These are phyloP conservation scores for Starmerella apis DNA, from an alignment of 805 yeast species.

Conservation along the genomic window DNA sequence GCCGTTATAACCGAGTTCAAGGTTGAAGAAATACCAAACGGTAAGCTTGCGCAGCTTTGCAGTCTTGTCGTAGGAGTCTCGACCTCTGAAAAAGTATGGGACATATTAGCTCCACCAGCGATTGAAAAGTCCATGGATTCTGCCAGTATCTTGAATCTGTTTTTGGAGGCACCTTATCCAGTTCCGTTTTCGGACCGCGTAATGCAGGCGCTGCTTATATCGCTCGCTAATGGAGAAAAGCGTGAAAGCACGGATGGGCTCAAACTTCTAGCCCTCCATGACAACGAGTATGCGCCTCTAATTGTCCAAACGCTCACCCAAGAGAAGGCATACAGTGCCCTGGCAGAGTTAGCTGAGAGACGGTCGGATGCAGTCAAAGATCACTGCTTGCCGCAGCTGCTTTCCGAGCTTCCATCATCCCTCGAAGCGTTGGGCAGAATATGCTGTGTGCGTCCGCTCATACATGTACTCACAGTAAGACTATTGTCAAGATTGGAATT, in stretches of 20 bases:
- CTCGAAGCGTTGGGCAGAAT: slow-evolving; percentile 31
- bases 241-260: slow-evolving; percentile 57
- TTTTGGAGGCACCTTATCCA: slow-evolving; percentile 11
- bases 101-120: slow-evolving; percentile 40
- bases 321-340: slow-evolving; percentile 44
- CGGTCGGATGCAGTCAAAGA: slow-evolving; percentile 39
- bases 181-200: slow-evolving; percentile 57
- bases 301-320: slow-evolving; percentile 24
- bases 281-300: slow-evolving; percentile 18
- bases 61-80: slow-evolving; percentile 14
- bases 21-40: slow-evolving; percentile 37
- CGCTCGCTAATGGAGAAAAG: slow-evolving; percentile 59
- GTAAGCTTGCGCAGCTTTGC: slow-evolving; percentile 38
- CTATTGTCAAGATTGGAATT: slow-evolving; percentile 29
- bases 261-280: slow-evolving; percentile 38
- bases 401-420: slow-evolving; percentile 43
- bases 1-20: slow-evolving; percentile 25
- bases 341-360: slow-evolving; percentile 39
- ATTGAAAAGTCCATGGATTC: slow-evolving; percentile 17
- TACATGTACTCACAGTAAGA: slow-evolving; percentile 35
- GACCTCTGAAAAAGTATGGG: slow-evolving; percentile 10
- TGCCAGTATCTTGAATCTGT: slow-evolving; percentile 2
- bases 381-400: slow-evolving; percentile 42
- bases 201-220: slow-evolving; percentile 50
- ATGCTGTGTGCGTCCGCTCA: slow-evolving; percentile 31